Conservation (phyloP, 2,329 filamentous ascomycete species). For the Thermomyces lanuginosus region DNA sequence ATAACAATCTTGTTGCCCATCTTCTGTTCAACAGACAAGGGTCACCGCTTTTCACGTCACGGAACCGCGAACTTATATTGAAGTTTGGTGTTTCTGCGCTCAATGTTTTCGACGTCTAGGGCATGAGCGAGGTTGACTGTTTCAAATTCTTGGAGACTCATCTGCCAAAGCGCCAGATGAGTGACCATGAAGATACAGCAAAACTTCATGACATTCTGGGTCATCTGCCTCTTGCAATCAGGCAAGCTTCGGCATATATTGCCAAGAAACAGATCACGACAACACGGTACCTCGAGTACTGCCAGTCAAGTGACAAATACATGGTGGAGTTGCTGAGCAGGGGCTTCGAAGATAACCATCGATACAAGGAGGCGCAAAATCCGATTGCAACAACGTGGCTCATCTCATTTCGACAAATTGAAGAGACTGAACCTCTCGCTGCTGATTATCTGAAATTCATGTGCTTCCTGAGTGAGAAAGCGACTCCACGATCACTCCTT, state of each 20-base stretch:
- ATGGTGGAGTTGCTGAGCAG: conserved; percentile 5
- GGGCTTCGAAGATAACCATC: conserved; percentile 10
- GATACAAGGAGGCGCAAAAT: conserved; percentile 9
- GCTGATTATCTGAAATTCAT: conserved; percentile 10
- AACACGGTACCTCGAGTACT: conserved; percentile 5
- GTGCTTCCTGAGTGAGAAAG: conserved; percentile 10
- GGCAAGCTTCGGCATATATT: conserved; percentile 8
- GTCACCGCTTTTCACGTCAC: too few species aligned
- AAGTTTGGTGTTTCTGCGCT: too few species aligned
- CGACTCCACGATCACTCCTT: conserved; percentile 9
- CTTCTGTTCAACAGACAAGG: conserved; percentile 11
- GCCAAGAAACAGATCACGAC: conserved; percentile 3
- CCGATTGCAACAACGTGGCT: conserved; percentile 13
- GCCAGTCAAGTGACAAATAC: conserved; percentile 5
- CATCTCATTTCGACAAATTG: conserved; percentile 11
- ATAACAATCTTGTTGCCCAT: conserved; percentile 8
- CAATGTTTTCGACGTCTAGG: too few species aligned
- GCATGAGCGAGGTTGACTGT: conserved; percentile 1
- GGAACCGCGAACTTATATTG: too few species aligned
- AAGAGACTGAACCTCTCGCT: conserved; percentile 6
- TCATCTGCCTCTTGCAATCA: conserved; percentile 8
- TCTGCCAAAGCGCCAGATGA: conserved; percentile 1
- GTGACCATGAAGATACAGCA: conserved; percentile 1
- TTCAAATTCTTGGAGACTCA: conserved; percentile 3
- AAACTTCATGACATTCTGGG: conserved; percentile 3